These are phyloP conservation scores for Mycena sanguinolenta DNA, from an alignment of 768 basidiomycete species.

Conservation along the genomic window DNA sequence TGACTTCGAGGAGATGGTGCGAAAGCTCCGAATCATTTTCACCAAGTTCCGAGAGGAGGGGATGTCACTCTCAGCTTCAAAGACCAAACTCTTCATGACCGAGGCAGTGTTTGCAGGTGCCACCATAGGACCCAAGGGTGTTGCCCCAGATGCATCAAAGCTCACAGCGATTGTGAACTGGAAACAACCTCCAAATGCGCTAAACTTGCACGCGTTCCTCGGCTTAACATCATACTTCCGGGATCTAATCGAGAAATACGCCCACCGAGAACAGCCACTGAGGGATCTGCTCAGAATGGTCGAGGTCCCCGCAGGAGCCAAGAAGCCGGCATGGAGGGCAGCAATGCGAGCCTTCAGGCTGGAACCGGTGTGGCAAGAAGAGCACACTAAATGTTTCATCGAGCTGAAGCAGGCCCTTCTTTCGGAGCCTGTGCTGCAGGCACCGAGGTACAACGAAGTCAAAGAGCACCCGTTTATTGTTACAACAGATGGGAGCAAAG, in stretches of 20 bases:
- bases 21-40: slow-evolving; percentile 45
- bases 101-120: slow-evolving; percentile 51
- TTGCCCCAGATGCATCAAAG: slow-evolving; percentile 51
- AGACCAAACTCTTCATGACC: slow-evolving; percentile 49
- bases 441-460: no score
- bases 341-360: not conserved
- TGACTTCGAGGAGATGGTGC: slow-evolving; percentile 45
- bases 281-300: not conserved
- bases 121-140: slow-evolving; percentile 44
- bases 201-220: slow-evolving; percentile 42
- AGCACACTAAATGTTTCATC: no score
- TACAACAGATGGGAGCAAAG: no score
- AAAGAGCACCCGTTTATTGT: no score
- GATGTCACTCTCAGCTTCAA: slow-evolving; percentile 52
- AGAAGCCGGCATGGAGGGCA: not conserved
- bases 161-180: slow-evolving; percentile 52
- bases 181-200: not conserved
- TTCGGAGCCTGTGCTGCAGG: no score
- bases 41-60: slow-evolving; percentile 41
- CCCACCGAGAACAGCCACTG: not conserved
- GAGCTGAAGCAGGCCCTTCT: no score
- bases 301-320: not conserved
- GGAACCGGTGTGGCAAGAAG: no score
- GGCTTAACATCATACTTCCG: slow-evolving; percentile 51
- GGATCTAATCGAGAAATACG: slow-evolving; percentile 49